Base-by-base conservation (phyloP, 768 basidiomycete species). In the Mycena galopus region DNA sequence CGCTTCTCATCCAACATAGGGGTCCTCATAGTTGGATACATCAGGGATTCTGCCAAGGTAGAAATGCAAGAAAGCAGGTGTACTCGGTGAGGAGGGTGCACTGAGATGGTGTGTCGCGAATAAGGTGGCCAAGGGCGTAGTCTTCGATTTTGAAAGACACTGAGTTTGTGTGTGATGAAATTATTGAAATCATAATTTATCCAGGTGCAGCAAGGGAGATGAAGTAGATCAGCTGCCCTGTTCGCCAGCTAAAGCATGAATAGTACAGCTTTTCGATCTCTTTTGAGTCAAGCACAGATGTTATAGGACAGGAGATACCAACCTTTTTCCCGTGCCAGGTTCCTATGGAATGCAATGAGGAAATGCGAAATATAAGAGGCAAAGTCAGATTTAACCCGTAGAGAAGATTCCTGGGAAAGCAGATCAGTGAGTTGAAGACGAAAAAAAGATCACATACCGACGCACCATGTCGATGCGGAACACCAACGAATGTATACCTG, bases 61-160 rank as follows among this genome's bases (percentile, higher is more conserved):
- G n/a, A 10, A 56, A 27, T 32, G 29, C 16, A 53, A 27, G 30
- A 19, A 7, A 19, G 1, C 14, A 4, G 8, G 59, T 67, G 10
- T 27, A 69, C 72, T 73, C 72, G 50, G 69, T 51, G 7, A 73
- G 67, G 6, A 73, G 67, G 33, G 69, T 73, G 39, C 58, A 73
- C 0, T 59, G 57, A 0, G 72, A 59, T 7, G 66, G 72, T 0
- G 67, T 65, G 11, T 69, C 57, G 23, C 72, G 59, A 11, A 73
- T 69, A 29, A 73, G 72, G 11, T n/a, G 2, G 10, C 17, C 50
- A 9, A 51, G 50, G 4, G 50, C 12, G 25, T 51, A 51, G 25
- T 51, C 50, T 11, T 51, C 50, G 16, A 51, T 51, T 3, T 12
- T 35, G 33, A 12, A 35, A 12, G 12, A 35, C 6, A 35, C 7